Base-by-base conservation (phyloP, 1,139 yeast genomes). In the Pichia sp. region DNA sequence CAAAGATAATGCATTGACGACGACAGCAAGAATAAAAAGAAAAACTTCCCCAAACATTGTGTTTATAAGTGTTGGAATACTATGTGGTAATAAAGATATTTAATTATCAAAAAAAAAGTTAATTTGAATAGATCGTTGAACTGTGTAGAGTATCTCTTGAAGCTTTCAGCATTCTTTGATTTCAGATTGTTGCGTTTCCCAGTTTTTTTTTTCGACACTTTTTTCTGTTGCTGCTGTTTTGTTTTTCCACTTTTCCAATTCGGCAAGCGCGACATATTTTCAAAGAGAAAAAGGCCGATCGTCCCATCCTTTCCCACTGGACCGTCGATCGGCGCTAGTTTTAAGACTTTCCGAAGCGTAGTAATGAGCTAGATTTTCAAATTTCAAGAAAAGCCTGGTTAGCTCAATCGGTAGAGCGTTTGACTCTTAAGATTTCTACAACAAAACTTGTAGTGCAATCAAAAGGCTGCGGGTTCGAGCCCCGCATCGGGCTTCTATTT, bases 1-100 rank as follows among this genome's bases (percentile, higher is more conserved):
- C 70, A 90, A 75, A 75, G 86, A 88, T 59, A 84, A 79, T 53
- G 95, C 94, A 69, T 90, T 90, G 56, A 81, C 75, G 53, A 89
- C 65, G 47, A 89, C 95, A n/a, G 96, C 90, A 62, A 85, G 74
- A 55, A 86, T 82, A 68, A 85, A 87, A 60, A 87, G 74, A 76
- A 89, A 60, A 8, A 62, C 54, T 52, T 59, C 64, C 35, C 65
- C 63, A 49, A 51, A 58, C 64, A 62, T 61, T 23, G 22, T 46
- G 26, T 37, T 16, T 23, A 3, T 15, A 20, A n/a, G n/a, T n/a
- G n/a, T 15, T 18, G 15, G 7, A 34, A n/a, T n/a, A n/a, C n/a
- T n/a, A n/a, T n/a, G n/a, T n/a, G n/a, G n/a, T n/a, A n/a, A n/a
- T n/a, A n/a, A n/a, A n/a, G n/a, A n/a, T n/a, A n/a, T n/a, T n/a